phyloP scores from a whole-genome alignment of 2,329 filamentous ascomycete genomes.

The Xenoacremonium recifei region DNA sequence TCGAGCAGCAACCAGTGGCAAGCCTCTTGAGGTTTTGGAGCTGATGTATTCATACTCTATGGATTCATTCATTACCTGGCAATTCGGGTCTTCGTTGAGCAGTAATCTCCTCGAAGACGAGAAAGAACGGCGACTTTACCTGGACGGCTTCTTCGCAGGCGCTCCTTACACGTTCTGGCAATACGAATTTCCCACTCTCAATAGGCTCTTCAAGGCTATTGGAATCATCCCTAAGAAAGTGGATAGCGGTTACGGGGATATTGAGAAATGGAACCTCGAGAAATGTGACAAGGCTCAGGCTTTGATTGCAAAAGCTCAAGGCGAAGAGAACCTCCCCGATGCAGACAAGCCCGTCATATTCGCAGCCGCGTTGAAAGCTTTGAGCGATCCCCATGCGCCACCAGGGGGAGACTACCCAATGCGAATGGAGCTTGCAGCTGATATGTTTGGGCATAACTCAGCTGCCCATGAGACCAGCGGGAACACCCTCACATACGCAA shows the following conservation, averaged over 20 bases:
- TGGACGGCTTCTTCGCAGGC: slow-evolving; percentile 8
- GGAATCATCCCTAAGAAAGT: slow-evolving; percentile 10
- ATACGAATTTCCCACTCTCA: slow-evolving; percentile 7
- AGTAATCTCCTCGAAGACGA: slow-evolving; percentile 14
- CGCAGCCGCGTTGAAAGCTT: slow-evolving; percentile 1
- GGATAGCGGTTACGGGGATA: slow-evolving; percentile 7
- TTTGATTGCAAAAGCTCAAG: slow-evolving; percentile 1
- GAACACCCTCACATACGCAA: no score
- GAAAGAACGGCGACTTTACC: slow-evolving; percentile 5
- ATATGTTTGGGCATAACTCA: no score
- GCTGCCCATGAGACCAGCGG: no score
- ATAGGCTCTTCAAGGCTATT: slow-evolving; percentile 1
- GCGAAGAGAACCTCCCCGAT: neutral
- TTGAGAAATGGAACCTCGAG: slow-evolving; percentile 9
- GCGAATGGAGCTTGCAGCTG: no score
- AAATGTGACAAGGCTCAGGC: slow-evolving; percentile 6
- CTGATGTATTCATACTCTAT: slow-evolving; percentile 13
- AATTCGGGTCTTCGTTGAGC: slow-evolving; percentile 6
- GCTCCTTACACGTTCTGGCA: slow-evolving; percentile 9
- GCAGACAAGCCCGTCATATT: slow-evolving; percentile 6
- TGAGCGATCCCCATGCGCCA: slow-evolving; percentile 3
- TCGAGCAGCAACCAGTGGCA: neutral
- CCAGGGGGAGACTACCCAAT: no score
- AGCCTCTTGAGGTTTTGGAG: slow-evolving; percentile 9
- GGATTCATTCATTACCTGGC: slow-evolving; percentile 13